These are phyloP conservation scores for Lepiota brunneoincarnata DNA, from an alignment of 768 basidiomycete genomes.

Conservation along the genomic window DNA sequence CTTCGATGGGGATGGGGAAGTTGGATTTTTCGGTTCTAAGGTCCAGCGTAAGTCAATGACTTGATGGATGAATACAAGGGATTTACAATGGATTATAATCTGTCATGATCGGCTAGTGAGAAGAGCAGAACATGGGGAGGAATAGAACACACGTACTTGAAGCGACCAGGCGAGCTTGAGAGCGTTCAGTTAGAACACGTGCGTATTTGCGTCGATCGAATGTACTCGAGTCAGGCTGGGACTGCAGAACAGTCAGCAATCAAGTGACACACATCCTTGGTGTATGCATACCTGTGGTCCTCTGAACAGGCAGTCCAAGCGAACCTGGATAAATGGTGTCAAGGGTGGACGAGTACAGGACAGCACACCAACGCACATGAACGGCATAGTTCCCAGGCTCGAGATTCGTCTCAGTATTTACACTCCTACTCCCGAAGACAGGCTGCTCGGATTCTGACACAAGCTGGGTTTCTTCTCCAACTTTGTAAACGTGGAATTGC, in stretches of 20 bases:
- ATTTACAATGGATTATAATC: conserved; percentile 23
- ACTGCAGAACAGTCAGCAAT: too few relatives aligned
- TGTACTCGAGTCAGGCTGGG: background rate
- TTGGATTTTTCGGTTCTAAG: background rate
- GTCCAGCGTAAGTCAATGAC: background rate
- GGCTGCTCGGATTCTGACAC: conserved; percentile 25
- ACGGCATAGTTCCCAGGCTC: conserved; percentile 38
- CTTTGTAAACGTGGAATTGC: conserved; percentile 44
- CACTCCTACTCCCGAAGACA: conserved; percentile 27
- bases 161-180: conserved; percentile 28
- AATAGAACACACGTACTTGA: conserved; percentile 21
- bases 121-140: background rate
- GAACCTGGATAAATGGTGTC: background rate
- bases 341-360: background rate
- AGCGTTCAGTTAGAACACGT: conserved; percentile 23
- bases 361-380: conserved; percentile 24
- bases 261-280: too few relatives aligned
- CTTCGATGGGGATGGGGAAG: background rate
- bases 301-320: background rate
- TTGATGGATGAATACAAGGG: background rate
- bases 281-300: background rate
- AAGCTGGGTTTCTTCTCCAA: conserved; percentile 23
- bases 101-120: background rate
- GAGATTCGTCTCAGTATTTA: conserved; percentile 32
- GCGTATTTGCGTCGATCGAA: conserved; percentile 26